Conservation (phyloP, 75 land plant species). For the Isoetes taiwanensis region DNA sequence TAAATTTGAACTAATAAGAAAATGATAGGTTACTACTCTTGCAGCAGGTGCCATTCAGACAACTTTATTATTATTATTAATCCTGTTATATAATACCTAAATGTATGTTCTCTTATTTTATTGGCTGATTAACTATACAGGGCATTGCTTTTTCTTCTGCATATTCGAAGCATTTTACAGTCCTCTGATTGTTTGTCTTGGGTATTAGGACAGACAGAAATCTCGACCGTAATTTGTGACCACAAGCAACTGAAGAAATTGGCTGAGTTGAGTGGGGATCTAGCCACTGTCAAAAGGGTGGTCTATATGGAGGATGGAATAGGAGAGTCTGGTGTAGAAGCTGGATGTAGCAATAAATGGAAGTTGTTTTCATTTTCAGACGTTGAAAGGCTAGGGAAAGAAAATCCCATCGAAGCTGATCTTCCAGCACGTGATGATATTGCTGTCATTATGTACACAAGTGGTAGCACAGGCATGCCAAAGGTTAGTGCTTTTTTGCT, state of each 20-base stretch:
- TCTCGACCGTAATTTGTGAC: background rate
- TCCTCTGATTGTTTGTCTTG: too few relatives aligned
- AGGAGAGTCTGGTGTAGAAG: background rate
- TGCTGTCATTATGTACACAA: conserved; percentile 7
- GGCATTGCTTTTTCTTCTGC: background rate
- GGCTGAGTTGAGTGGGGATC: background rate
- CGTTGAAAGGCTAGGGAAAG: background rate
- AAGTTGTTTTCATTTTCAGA: background rate
- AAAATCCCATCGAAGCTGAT: background rate
- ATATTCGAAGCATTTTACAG: too few relatives aligned
- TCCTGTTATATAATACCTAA: too few relatives aligned
- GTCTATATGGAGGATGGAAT: background rate
- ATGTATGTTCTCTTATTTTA: background rate
- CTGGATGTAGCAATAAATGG: background rate
- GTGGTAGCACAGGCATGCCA: conserved; percentile 6
- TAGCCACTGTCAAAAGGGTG: background rate
- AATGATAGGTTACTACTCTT: background rate
- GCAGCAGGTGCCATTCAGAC: too few relatives aligned
- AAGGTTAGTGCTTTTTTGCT: background rate
- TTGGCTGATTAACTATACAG: too few relatives aligned
- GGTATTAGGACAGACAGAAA: background rate
- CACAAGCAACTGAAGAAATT: conserved; percentile 1
- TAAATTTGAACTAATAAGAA: conserved; percentile 8
- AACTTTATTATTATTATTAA: too few relatives aligned
- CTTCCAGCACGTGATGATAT: background rate